Percentiles rank a stretch among this genome's conserved stretches.
These are phyloP conservation scores for Trypanosoma avium DNA, from an alignment of 208 protist species.

Conservation along the genomic window DNA sequence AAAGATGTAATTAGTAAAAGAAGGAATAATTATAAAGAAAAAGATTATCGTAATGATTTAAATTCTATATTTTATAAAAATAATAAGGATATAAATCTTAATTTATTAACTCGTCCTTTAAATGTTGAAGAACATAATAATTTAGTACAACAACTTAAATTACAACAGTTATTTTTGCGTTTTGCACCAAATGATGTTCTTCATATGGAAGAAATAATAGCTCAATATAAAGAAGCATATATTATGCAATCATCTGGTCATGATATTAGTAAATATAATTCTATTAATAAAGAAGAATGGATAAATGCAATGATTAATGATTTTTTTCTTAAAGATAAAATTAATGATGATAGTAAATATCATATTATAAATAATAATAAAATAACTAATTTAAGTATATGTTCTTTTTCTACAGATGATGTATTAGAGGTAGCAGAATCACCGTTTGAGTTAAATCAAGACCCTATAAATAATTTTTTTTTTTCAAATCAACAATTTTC, in stretches of 20 bases:
- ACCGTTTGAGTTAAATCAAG: background rate
- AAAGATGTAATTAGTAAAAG: background rate
- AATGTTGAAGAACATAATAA: background rate
- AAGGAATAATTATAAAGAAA: background rate
- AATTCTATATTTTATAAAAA: background rate
- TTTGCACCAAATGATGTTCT: conserved; percentile 2
- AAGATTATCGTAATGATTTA: too few species aligned
- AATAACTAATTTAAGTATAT: background rate
- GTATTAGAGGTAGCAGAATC: background rate
- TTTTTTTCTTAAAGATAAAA: conserved; percentile 5
- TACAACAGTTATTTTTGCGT: conserved; percentile 14
- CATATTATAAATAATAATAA: background rate
- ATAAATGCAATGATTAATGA: conserved; percentile 10
- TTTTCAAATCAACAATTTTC: too few species aligned
- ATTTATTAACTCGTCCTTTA: background rate
- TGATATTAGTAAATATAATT: background rate
- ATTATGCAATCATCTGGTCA: background rate
- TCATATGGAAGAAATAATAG: conserved; percentile 14
- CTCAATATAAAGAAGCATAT: conserved; percentile 11
- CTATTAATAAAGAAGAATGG: conserved; percentile 12
- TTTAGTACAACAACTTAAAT: background rate
- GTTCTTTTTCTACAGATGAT: background rate
- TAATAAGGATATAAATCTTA: background rate
- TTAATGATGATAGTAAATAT: background rate
- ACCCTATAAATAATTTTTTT: too few species aligned